Evolutionary conservation across 352 stramenopile species (phyloP), one percentile per base, ranked within the genome.

Genomic region (Blastocystis sp.): DNA sequence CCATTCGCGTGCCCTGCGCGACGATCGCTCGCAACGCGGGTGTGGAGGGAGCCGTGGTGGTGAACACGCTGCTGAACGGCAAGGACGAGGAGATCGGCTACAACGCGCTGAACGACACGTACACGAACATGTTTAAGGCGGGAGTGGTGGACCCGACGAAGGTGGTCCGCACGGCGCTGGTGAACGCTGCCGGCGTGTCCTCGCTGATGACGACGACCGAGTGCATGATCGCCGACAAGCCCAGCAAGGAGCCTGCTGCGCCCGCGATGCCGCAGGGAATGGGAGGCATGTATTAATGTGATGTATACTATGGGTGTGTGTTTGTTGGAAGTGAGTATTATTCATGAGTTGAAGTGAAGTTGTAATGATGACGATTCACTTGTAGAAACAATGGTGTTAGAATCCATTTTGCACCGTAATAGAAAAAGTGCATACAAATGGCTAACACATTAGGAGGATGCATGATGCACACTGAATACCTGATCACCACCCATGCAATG

Each of bases 171-270:
- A 98, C 95, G 84, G 97, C 95, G 36, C 91, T 99, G 76, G 91
- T 98, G 53, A 95, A 99, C 89, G 96, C 97, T 34, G 95, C 96
- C 53, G 98, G 93, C 88, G 96, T 99, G 29, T 95, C 96, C 48
- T 96, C 94, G 88, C 91, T 99, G 71, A 96, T 99, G 88, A 98
- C 97, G 90, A 99, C 97, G n/a, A 97, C 96, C 32, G 97, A 99
- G 90, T 95, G 98, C 88, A 97, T 99, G 88, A 95, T 96, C n/a
- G 69, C 69, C 18, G 69, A 59, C 32, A 59, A 59, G 51, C 51
- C 51, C 32, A 59, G 51, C 11, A 59, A 59, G 51, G 51, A 59
- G 32, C 51, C 51, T 67, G 32, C 57, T 44, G 24, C 57, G 21
- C 32, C 57, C 38, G 59, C 59, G 7, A 69, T 69, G 59, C 59